Percentiles rank a stretch among this genome's conserved stretches.
Evolutionary conservation across 768 basidiomycete species (phyloP).

Genomic region (Lactarius vividus): DNA sequence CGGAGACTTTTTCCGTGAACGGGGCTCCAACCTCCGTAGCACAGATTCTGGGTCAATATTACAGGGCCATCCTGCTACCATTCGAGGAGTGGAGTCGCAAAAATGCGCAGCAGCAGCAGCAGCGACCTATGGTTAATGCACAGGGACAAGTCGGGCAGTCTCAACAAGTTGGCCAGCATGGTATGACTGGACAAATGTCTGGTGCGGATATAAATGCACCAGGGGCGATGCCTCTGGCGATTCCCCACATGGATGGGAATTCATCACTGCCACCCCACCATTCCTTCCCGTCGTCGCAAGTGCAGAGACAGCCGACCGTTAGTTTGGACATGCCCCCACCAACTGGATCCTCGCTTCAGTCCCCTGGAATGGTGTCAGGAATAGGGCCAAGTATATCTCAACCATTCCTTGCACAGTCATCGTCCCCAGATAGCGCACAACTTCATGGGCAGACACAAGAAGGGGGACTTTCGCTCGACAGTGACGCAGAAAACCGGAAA

Average conservation of each 20-base stretch:
- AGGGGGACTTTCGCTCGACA: conserved; percentile 41
- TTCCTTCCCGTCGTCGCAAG: conserved; percentile 16
- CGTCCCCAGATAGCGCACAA: conserved; percentile 11
- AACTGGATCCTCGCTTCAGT: conserved; percentile 18
- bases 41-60: conserved; percentile 54
- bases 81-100: conserved; percentile 72
- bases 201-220: conserved; percentile 24
- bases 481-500: conserved; percentile 64
- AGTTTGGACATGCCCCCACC: conserved; percentile 14
- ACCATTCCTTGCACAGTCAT: conserved; percentile 14
- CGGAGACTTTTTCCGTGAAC: conserved; percentile 31
- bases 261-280: conserved; percentile 13
- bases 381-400: conserved; percentile 11
- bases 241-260: conserved; percentile 19
- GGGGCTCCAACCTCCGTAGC: conserved; percentile 48
- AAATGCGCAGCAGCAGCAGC: conserved; percentile 58
- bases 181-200: conserved; percentile 26
- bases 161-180: conserved; percentile 28
- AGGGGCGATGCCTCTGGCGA: conserved; percentile 17
- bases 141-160: conserved; percentile 40
- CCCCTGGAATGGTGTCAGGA: conserved; percentile 23
- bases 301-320: conserved; percentile 18
- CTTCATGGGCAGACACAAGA: conserved; percentile 22
- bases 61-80: conserved; percentile 58
- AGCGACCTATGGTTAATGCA: conserved; percentile 47